Evolutionary conservation across 495 filamentous ascomycete genomes (phyloP).

Genomic region (Aspergillus baeticus): DNA sequence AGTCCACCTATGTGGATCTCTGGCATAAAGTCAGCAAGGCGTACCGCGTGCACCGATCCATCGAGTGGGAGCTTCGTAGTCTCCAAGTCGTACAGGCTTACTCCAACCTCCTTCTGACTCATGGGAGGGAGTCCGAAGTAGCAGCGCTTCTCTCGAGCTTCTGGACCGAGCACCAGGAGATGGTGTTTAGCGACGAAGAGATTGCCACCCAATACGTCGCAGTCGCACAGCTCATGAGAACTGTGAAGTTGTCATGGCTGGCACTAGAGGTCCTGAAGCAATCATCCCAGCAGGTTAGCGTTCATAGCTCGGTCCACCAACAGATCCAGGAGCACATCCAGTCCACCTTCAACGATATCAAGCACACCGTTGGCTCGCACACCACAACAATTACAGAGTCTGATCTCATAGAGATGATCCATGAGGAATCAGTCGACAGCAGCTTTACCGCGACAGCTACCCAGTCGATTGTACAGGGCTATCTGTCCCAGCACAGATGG

Average conservation of each 20-base stretch:
- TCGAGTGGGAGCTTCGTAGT: conserved; percentile 32
- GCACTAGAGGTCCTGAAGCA: conserved; percentile 37
- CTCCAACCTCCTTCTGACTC: conserved; percentile 31
- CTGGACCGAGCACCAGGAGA: conserved; percentile 33
- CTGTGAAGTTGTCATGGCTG: conserved; percentile 29
- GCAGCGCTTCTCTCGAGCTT: conserved; percentile 36
- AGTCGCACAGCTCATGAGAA: conserved; percentile 35
- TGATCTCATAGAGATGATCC: conserved; percentile 33
- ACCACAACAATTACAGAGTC: conserved; percentile 29
- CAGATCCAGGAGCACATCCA: not conserved
- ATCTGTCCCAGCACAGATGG: conserved; percentile 37
- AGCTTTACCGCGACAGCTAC: conserved; percentile 21
- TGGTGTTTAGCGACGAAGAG: conserved; percentile 23
- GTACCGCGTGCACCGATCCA: conserved; percentile 28
- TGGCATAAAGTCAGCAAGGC: conserved; percentile 36
- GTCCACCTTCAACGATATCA: conserved; percentile 22
- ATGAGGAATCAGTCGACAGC: conserved; percentile 26
- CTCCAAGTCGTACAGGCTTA: conserved; percentile 29
- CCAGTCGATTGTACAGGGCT: conserved; percentile 27
- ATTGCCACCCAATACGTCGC: conserved; percentile 28
- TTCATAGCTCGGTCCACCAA: conserved; percentile 20
- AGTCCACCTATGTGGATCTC: conserved; percentile 34
- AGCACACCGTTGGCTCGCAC: conserved; percentile 16
- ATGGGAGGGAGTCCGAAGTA: conserved; percentile 30
- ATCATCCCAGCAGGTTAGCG: conserved; percentile 24